phyloP scores from a whole-genome alignment of 2,329 filamentous ascomycete genomes.

The Blastomyces silverae region DNA sequence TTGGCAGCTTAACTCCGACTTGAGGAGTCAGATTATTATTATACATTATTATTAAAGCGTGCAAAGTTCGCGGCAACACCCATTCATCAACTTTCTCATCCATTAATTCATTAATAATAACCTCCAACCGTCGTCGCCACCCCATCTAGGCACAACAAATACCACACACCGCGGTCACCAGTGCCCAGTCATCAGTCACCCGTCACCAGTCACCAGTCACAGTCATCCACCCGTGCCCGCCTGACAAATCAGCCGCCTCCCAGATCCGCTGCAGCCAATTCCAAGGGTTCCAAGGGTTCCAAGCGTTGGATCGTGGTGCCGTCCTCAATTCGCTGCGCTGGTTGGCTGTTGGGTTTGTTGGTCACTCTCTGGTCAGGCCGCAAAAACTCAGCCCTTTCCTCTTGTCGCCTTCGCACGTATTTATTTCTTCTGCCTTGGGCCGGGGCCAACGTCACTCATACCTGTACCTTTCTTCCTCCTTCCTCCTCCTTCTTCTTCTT shows the following conservation, averaged over 20 bases:
- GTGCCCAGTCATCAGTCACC: neutral
- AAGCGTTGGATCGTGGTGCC: too few species aligned
- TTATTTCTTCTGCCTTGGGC: slow-evolving; percentile 8
- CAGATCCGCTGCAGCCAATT: too few species aligned
- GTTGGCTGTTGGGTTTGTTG: too few species aligned
- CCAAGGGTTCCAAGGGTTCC: too few species aligned
- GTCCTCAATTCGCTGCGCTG: too few species aligned
- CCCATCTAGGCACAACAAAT: too few species aligned
- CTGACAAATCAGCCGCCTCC: slow-evolving; percentile 25
- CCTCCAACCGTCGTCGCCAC: too few species aligned
- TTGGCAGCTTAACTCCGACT: neutral
- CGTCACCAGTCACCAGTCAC: neutral
- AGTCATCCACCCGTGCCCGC: neutral
- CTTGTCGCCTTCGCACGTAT: slow-evolving; percentile 16
- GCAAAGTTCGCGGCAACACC: too few species aligned
- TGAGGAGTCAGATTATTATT: neutral
- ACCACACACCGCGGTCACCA: too few species aligned
- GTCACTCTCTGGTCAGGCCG: slow-evolving; percentile 14
- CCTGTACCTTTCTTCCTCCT: neutral
- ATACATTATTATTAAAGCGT: neutral
- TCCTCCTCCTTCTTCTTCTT: neutral
- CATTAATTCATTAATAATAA: too few species aligned
- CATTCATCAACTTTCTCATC: too few species aligned
- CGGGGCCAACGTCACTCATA: slow-evolving; percentile 9
- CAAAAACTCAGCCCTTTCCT: slow-evolving; percentile 22